phyloP scores from a whole-genome alignment of 2,329 filamentous ascomycete species.

The Cadophora sp. region DNA sequence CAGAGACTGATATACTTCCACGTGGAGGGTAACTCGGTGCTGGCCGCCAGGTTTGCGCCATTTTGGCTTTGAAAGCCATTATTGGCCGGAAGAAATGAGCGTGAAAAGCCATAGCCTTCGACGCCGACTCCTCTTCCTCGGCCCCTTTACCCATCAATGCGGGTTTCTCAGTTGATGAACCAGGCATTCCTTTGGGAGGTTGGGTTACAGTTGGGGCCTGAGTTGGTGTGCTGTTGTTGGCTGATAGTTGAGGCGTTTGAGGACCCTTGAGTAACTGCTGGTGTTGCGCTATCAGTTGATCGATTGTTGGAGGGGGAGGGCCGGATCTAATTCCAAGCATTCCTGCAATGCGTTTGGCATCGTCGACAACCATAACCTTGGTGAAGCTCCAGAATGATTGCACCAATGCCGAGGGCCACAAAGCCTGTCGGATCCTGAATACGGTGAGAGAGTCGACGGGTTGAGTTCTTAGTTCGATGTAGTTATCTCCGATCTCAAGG shows the following conservation, averaged over 20 bases:
- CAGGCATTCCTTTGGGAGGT: constrained; percentile 27
- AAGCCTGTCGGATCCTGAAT: constrained; percentile 53
- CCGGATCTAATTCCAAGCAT: constrained; percentile 53
- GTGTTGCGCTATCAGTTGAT: constrained; percentile 38
- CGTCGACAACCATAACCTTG: constrained; percentile 54
- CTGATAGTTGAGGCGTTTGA: constrained; percentile 25
- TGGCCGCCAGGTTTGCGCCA: constrained; percentile 54
- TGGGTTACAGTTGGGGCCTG: constrained; percentile 24
- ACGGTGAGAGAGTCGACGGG: constrained; percentile 57
- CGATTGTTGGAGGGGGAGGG: constrained; percentile 32
- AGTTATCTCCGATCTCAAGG: constrained; percentile 57
- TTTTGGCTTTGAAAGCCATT: constrained; percentile 40
- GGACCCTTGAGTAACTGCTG: constrained; percentile 35
- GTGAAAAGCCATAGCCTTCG: constrained; percentile 28
- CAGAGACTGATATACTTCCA: constrained; percentile 60
- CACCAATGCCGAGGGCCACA: constrained; percentile 61
- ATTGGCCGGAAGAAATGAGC: constrained; percentile 39
- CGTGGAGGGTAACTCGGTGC: constrained; percentile 53
- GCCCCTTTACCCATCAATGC: constrained; percentile 22
- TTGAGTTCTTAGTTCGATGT: constrained; percentile 55
- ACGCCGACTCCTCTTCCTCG: constrained; percentile 21
- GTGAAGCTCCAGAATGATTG: constrained; percentile 60
- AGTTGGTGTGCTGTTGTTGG: constrained; percentile 34
- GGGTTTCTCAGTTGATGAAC: constrained; percentile 20
- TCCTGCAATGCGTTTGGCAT: constrained; percentile 50